Evolutionary conservation across 371 early-diverging fungal species (phyloP).

Genomic region (Haplosporangium sp.): DNA sequence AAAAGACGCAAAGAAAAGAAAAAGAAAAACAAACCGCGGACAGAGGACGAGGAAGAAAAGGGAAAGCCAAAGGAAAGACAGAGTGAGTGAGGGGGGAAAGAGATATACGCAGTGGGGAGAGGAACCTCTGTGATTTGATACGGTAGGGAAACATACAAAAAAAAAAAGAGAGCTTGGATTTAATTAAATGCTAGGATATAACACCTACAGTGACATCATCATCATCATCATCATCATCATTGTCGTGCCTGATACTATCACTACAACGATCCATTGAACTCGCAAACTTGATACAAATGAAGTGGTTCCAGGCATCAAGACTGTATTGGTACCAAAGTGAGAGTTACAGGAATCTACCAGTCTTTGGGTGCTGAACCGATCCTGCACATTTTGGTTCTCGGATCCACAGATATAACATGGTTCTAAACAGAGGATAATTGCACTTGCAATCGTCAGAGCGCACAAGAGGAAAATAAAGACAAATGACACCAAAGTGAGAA

Average conservation of each 20-base stretch:
- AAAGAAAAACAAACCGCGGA: slow-evolving; percentile 1
- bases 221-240: no score
- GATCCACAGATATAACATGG: slow-evolving; percentile 26
- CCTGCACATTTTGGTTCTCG: slow-evolving; percentile 21
- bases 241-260: no score
- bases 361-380: slow-evolving; percentile 22
- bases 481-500: neutral
- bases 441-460: no score
- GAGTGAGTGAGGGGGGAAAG: slow-evolving; percentile 1
- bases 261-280: neutral
- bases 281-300: neutral
- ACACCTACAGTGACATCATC: no score
- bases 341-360: slow-evolving; percentile 26
- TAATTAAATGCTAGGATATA: no score
- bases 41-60: neutral
- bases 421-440: no score
- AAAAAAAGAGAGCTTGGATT: no score
- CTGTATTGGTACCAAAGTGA: slow-evolving; percentile 18
- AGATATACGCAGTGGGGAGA: neutral
- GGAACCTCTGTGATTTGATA: neutral
- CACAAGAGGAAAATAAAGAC: neutral
- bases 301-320: slow-evolving; percentile 24
- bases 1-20: neutral
- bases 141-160: neutral
- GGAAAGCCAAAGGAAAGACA: neutral